These are phyloP conservation scores for Coprinellus micaceus DNA, from an alignment of 768 basidiomycete species.

Conservation along the genomic window DNA sequence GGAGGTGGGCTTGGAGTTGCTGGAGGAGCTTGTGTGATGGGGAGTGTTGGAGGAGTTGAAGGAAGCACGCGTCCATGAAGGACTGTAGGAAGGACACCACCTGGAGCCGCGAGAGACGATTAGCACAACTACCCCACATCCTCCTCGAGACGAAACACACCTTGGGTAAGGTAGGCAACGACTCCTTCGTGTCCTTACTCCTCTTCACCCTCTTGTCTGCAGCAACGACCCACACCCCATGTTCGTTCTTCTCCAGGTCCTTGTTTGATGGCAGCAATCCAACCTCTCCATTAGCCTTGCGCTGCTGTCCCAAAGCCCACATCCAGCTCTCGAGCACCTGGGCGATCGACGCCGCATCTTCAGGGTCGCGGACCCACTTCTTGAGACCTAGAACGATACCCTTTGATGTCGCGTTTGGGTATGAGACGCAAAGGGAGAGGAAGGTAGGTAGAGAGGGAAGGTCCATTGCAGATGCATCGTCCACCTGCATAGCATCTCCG, in stretches of 20 bases:
- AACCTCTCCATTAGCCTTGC: constrained; percentile 29
- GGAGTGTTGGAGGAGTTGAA: constrained; percentile 60
- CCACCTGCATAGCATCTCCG: constrained; percentile 37
- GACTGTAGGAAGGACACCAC: constrained; percentile 57
- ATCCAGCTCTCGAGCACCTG: constrained; percentile 51
- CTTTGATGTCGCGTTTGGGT: constrained; percentile 31
- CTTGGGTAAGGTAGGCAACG: constrained; percentile 41
- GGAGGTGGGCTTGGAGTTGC: constrained; percentile 45
- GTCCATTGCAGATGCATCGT: constrained; percentile 18
- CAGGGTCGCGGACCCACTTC: constrained; percentile 44
- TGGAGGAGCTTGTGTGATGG: constrained; percentile 55
- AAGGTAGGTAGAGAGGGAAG: constrained; percentile 30
- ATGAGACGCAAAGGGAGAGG: constrained; percentile 34
- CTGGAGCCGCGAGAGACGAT: constrained; percentile 32
- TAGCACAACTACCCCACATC: too few relatives aligned
- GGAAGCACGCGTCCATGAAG: constrained; percentile 69
- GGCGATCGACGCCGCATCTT: constrained; percentile 45
- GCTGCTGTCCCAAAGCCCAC: constrained; percentile 17
- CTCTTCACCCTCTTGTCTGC: constrained; percentile 22
- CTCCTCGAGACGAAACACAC: too few relatives aligned
- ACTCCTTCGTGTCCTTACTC: constrained; percentile 14
- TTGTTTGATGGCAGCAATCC: constrained; percentile 38
- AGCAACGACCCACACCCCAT: constrained; percentile 36
- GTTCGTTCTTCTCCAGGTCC: constrained; percentile 35
- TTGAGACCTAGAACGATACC: constrained; percentile 49